Evolutionary conservation across 768 basidiomycete genomes (phyloP), one percentile per base, ranked within the genome.

Genomic region (Daedaleopsis nitida): DNA sequence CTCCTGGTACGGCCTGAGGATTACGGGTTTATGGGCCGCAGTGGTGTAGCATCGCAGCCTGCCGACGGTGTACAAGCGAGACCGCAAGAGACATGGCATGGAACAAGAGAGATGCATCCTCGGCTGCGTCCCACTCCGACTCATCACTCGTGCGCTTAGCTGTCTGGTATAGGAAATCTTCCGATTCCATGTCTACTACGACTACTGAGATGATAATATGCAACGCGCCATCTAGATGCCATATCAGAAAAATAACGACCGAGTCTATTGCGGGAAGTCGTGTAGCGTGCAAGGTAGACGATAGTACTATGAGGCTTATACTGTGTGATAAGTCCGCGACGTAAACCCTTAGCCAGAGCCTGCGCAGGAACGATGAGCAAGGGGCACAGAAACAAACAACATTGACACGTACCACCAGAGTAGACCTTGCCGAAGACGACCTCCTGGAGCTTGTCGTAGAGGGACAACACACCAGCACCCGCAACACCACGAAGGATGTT

Each of bases 351-450:
- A 80, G 69, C 79, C 79, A 72, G 79, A 80, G 63, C 78, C 76
- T 77, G 63, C 3, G 54, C 35, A 23, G 38, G 13, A 10, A 37
- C 48, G 19, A 44, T 58, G 1, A 64, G 54, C 13, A 1, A 60
- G 8, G 38, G 12, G 32, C 13, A 49, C 16, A 21, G 55, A 17
- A 55, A 11, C 17, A n/a, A 4, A 21, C 4, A 1, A 2, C 12
- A 53, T 24, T n/a, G 44, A 24, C n/a, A 76, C 80, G 63, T 76
- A 88, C 91, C 93, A 82, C 94, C 95, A 68, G 94, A 89, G 91
- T 98, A 98, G 78, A 98, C 96, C 86, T 96, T 97, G 87, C 96
- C 95, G 80, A 98, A 98, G 85, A 96, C 78, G 70, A 94, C 77
- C 76, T 93, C 83, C 78, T 98, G 96, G 73, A 97, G 87, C 83